Evolutionary conservation across 2,329 filamentous ascomycete genomes (phyloP), one percentile per base, ranked within the genome.

Genomic region (Emergomyces pasteurianus): DNA sequence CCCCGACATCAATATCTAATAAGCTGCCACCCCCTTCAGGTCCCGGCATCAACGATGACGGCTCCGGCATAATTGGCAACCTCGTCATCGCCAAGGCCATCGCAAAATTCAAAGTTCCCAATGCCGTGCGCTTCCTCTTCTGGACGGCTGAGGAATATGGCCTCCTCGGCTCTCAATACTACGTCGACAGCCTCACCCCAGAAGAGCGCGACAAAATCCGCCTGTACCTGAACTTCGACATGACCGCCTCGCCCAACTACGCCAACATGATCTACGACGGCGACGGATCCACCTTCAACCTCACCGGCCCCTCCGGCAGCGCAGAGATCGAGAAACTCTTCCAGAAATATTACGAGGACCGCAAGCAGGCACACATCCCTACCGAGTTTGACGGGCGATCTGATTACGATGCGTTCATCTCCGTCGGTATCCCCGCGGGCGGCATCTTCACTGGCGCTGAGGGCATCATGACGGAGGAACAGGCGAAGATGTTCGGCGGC

Each of bases 361-460:
- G 85, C 26, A 85, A 80, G 1, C 78, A 85, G 61, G 85, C 85
- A 72, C 86, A 85, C 70, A 87, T 84, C 0, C 83, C 87, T 61
- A 88, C 88, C 34, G 82, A 84, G 1, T 92, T 94, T 65, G 86
- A 90, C 67, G 89, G 89, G 7, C 85, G 89, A 62, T 89, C 86
- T 64, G 89, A 94, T 73, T 92, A 92, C 67, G 87, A 86, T 58
- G 86, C 84, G 1, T 92, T 92, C 76, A 86, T 91, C 67, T 80
- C 83, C 42, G 80, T 83, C 60, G 86, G 86, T 2, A 90, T 92
- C 49, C 86, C 89, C 0, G 83, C 83, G 0, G 88, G 89, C 28
- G 89, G 89, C 36, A 83, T 92, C 63, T 87, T 88, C 60, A 90
- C 88, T 1, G 89, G 89, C 46, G 89, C 89, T 1, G 88, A 92